Percentiles rank a stretch among this genome's conserved stretches.
Conservation (phyloP, 2,329 filamentous ascomycete species). For the Plectosphaerella sp. region DNA sequence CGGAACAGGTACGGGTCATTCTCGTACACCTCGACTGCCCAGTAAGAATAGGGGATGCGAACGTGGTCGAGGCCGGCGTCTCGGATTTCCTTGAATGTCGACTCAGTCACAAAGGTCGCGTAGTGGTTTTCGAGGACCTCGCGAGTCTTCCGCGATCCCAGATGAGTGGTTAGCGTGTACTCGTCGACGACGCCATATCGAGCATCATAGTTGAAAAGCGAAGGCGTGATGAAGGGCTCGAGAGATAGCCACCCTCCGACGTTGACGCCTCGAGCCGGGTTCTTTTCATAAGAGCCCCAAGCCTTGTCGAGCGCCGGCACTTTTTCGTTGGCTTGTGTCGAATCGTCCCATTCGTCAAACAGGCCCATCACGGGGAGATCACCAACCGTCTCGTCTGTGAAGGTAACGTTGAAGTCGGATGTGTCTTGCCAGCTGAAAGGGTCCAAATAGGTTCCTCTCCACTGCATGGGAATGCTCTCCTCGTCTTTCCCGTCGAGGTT, state of each 20-base stretch:
- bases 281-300: constrained; percentile 73
- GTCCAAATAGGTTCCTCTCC: constrained; percentile 74
- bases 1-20: constrained; percentile 90
- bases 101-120: constrained; percentile 78
- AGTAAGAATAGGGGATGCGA: constrained; percentile 94
- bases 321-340: constrained; percentile 68
- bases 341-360: constrained; percentile 81
- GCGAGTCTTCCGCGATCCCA: constrained; percentile 62
- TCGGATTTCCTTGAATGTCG: constrained; percentile 79
- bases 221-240: constrained; percentile 94
- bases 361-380: constrained; percentile 89
- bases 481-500: constrained; percentile 46
- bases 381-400: constrained; percentile 79
- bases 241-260: constrained; percentile 90
- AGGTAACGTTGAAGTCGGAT: constrained; percentile 88
- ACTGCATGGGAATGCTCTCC: constrained; percentile 57
- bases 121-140: constrained; percentile 85
- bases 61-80: constrained; percentile 91
- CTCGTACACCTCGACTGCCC: constrained; percentile 83
- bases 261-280: constrained; percentile 85
- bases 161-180: constrained; percentile 68
- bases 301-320: constrained; percentile 71
- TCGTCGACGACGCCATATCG: constrained; percentile 74
- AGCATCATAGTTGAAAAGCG: constrained; percentile 70
- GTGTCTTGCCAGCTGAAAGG: constrained; percentile 92